Evolutionary conservation across 805 yeast genomes (phyloP), one percentile per base, ranked within the genome.

Genomic region (Lachancea waltii): DNA sequence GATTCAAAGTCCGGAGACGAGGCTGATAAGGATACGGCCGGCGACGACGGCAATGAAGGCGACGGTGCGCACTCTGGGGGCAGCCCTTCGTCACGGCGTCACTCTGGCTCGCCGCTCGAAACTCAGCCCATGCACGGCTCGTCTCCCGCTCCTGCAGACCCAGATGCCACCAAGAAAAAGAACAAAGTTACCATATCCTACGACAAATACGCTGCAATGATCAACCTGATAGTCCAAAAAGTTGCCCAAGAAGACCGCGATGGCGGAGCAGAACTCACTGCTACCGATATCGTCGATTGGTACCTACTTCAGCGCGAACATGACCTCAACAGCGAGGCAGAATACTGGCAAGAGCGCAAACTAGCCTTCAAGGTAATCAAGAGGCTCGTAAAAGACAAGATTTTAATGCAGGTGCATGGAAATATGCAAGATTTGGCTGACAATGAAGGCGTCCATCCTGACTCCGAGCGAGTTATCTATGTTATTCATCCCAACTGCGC

Each of bases 401-500:
- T 90, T 21, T 69, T 92, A 52, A 77, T 90, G 85, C 74, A 69
- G 46, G 70, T 83, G 22, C 72, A 66, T 40, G 70, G 70, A 47
- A 67, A 65, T 14, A 55, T 60, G 24, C 74, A 74, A 7, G 71
- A 70, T 16, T 56, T 65, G 19, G 66, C 65, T 27, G 63, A 58
- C 3, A 41, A 42, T 9, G 56, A 51, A n/a, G 55, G 51, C 11
- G 41, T 24, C 11, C 36, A 31, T 15, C 46, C 51, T 0, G 47
- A 33, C 9, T 28, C 43, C 53, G 43, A 47, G 47, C 48, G 63
- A 38, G 47, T 68, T 41, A 65, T 73, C 11, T 76, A 72, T 46
- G 75, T 75, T 23, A 60, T 76, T 40, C 95, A 85, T 65, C 95
- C 95, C 40, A 85, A 85, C 60, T 82, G 89, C 64, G 83, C 87